Evolutionary conservation across 1,284 basidiomycete genomes (phyloP), one percentile per base, ranked within the genome.

Genomic region (Ustilago curta): DNA sequence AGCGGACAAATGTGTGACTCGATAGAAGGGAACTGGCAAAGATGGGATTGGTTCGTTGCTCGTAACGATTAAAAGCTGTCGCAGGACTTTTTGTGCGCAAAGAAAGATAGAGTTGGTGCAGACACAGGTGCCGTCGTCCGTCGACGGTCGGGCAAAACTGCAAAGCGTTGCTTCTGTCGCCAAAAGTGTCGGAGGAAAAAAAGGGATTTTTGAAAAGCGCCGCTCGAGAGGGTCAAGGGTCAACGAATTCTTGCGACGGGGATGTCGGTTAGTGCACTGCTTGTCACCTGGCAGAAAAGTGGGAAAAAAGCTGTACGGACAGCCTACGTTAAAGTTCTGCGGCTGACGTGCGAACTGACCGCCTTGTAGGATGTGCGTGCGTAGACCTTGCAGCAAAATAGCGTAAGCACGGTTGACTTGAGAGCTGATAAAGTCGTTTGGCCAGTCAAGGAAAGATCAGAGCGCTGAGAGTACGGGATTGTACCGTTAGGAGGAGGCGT

Each of bases 131-230:
- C n/a, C 2, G 12, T 8, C 6, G 39, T 58, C 52, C 52, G 63
- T 59, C 48, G 51, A 51, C 37, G 31, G 40, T 50, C 52, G 63
- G 51, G 19, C n/a, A 16, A 16, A 21, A 32, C 44, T 35, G 14
- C 32, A 12, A 19, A 12, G 27, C 31, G 42, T 40, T 42, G 37
- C 35, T 2, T 23, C 27, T 19, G 59, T 61, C 59, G 51, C 51
- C 59, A 61, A 61, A 61, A 52, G 51, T 61, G 44, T 37, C 35
- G 35, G 16, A 37, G 12, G 14, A 27, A 35, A 61, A 43, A 53
- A 44, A 29, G 5, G 27, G 35, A 31, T 45, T 37, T 45, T 27
- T 35, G 40, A 47, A n/a, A 12, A 12, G 29, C n/a, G 14, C 43
- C 21, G 44, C 16, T 47, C 12, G 45, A 47, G 27, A 45, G 47